Evolutionary conservation across 2,329 filamentous ascomycete genomes (phyloP).

Genomic region (Claviceps pusilla): DNA sequence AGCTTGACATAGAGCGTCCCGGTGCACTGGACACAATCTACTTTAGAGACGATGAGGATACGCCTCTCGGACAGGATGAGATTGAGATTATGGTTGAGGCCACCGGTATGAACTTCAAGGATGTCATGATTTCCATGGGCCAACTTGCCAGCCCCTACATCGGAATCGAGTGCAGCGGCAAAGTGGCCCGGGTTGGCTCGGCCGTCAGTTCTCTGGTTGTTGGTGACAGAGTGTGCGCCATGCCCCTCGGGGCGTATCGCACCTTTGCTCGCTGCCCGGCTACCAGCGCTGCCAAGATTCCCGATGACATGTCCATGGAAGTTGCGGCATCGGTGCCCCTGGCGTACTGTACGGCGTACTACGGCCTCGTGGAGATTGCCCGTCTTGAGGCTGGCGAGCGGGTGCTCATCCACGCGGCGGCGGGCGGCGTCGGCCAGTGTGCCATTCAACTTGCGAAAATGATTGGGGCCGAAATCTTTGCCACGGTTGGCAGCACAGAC

Average conservation of each 20-base stretch:
- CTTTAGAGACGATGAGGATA: conserved; percentile 21
- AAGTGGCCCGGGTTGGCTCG: conserved; percentile 36
- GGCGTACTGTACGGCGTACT: conserved; percentile 26
- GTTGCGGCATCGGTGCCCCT: conserved; percentile 25
- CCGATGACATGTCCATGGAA: conserved; percentile 21
- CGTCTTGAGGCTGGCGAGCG: conserved; percentile 22
- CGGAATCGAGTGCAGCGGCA: conserved; percentile 27
- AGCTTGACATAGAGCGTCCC: conserved; percentile 23
- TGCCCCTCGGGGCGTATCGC: conserved; percentile 20
- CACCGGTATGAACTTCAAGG: conserved; percentile 30
- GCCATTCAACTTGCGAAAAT: conserved; percentile 24
- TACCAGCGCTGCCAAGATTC: conserved; percentile 22
- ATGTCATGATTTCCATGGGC: conserved; percentile 29
- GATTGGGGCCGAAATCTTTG: conserved; percentile 26
- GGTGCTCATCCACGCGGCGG: conserved; percentile 25
- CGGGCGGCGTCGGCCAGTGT: conserved; percentile 24
- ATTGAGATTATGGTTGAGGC: conserved; percentile 29
- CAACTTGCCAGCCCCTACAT: conserved; percentile 19
- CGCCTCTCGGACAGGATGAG: conserved; percentile 19
- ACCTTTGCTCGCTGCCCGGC: conserved; percentile 19
- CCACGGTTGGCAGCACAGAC: conserved; percentile 24
- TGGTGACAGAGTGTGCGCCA: conserved; percentile 59
- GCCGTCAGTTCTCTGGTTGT: conserved; percentile 43
- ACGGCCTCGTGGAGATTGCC: conserved; percentile 23
- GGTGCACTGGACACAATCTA: conserved; percentile 25